A percentile compares a stretch with the other conserved stretches of the same genome.
Evolutionary conservation across 2,329 filamentous ascomycete genomes (phyloP).

Genomic region (Penicillium sp.): DNA sequence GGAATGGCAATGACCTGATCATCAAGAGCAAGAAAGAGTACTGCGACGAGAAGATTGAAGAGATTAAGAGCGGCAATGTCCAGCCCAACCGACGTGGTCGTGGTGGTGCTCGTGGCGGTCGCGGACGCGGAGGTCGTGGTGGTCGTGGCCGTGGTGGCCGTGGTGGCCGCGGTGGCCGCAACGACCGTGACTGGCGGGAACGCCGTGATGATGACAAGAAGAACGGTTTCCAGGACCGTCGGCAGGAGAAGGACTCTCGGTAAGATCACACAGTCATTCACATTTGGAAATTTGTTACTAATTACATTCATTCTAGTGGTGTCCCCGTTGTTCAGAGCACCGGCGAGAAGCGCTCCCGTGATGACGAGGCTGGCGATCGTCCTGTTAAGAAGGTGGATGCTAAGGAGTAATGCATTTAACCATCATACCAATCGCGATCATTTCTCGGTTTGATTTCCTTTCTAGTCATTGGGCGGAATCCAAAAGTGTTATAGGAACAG

Average conservation of each 20-base stretch:
- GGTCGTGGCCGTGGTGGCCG: constrained; percentile 38
- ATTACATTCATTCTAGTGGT: constrained; percentile 33
- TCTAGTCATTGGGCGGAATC: constrained; percentile 17
- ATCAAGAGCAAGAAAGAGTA: constrained; percentile 90
- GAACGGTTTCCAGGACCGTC: constrained; percentile 37
- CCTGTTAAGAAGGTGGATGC: constrained; percentile 51
- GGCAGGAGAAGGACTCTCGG: constrained; percentile 44
- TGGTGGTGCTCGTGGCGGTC: constrained; percentile 39
- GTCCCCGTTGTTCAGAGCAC: constrained; percentile 46
- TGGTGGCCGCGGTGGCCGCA: constrained; percentile 27
- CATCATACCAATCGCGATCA: not conserved
- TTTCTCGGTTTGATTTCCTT: constrained; percentile 13
- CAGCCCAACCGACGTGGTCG: constrained; percentile 55
- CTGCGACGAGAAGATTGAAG: constrained; percentile 70
- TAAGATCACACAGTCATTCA: constrained; percentile 18
- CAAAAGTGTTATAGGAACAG: constrained; percentile 27
- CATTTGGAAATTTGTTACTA: not conserved
- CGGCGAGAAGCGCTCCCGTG: constrained; percentile 46
- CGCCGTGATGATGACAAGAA: constrained; percentile 46
- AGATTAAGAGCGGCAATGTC: constrained; percentile 70
- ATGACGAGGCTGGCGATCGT: constrained; percentile 42
- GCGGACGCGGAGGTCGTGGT: constrained; percentile 35
- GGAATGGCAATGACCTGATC: constrained; percentile 74
- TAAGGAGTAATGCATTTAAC: constrained; percentile 36
- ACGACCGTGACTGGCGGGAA: constrained; percentile 45